Percentiles rank a stretch among this genome's conserved stretches.
Evolutionary conservation across 2,329 filamentous ascomycete genomes (phyloP).

Genomic region (Lasiodiplodia sp.): DNA sequence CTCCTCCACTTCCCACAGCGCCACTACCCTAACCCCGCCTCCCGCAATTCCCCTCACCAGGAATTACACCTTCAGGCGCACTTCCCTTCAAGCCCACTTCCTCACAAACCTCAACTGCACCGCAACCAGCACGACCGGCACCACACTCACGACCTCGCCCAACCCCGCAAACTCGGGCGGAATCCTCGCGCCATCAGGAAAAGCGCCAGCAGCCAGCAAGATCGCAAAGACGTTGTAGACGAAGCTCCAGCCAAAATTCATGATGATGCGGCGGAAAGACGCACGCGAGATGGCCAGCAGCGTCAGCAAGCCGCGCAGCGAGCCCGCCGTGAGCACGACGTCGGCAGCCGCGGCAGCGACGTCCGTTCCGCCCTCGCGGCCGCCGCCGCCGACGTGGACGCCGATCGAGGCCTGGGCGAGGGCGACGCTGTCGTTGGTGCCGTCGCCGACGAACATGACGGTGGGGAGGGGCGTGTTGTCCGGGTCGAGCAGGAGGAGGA

Average conservation of each 20-base stretch:
- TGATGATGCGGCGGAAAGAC: constrained; percentile 52
- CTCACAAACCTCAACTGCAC: constrained; percentile 52
- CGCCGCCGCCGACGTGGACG: constrained; percentile 63
- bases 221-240: constrained; percentile 76
- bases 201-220: constrained; percentile 70
- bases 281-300: constrained; percentile 62
- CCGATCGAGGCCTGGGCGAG: constrained; percentile 75
- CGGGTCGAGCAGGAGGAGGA: constrained; percentile 35
- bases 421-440: constrained; percentile 79
- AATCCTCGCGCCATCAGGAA: constrained; percentile 63
- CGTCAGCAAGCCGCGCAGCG: constrained; percentile 52
- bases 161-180: constrained; percentile 71
- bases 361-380: constrained; percentile 55
- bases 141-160: constrained; percentile 76
- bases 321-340: constrained; percentile 27
- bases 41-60: no score
- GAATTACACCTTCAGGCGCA: no score
- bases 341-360: constrained; percentile 73
- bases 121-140: constrained; percentile 71
- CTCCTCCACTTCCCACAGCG: no score
- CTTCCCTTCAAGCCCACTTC: neutral
- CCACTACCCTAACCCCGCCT: no score
- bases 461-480: neutral
- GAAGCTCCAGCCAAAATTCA: constrained; percentile 76
- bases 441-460: constrained; percentile 71